Evolutionary conservation across 768 basidiomycete genomes (phyloP), one percentile per base, ranked within the genome.

Genomic region (Xanthoconium purpureum): DNA sequence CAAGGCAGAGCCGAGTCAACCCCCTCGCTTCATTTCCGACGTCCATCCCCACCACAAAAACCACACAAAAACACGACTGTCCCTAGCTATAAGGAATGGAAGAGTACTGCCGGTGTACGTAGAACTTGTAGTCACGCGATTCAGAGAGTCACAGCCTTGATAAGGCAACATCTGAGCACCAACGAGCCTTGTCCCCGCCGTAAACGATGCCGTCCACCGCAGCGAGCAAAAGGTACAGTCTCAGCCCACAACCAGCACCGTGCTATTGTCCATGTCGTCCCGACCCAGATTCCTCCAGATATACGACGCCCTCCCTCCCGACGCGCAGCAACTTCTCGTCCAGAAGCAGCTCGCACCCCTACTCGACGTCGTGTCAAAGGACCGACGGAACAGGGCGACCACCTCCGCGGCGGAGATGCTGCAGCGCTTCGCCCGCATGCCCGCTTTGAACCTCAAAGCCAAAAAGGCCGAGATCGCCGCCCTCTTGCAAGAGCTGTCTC

Each of bases 381-480:
- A 75, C 14, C 73, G 67, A 13, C 67, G 74, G 14, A 71, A 73
- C 39, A 74, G 74, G 72, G 73, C 77, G 6, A 28, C 79, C 28
- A 64, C 70, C 1, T 73, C 78, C 6, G 80, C 78, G 4, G 61
- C 68, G n/a, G 68, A 73, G 15, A 63, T 80, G 44, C 75, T 79
- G 49, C 66, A 55, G 11, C 71, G 67, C 40, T 73, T 77, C 58
- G 64, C 70, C 5, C 64, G 56, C 29, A 75, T 81, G 39, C 85
- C 87, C 0, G 58, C 68, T 0, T 70, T 88, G 28, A 76, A 85
- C 70, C 63, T 84, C 38, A 75, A 74, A 37, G 72, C 73, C 2
- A 87, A 86, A 70, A 80, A 78, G 64, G 71, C 71, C 30, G 84
- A 88, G 69, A 72, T 88, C 57, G 74, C 75, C 30, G 62, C 64